Evolutionary conservation across 2,329 filamentous ascomycete species (phyloP), one percentile per base, ranked within the genome.

Genomic region (Penicillium sp.): DNA sequence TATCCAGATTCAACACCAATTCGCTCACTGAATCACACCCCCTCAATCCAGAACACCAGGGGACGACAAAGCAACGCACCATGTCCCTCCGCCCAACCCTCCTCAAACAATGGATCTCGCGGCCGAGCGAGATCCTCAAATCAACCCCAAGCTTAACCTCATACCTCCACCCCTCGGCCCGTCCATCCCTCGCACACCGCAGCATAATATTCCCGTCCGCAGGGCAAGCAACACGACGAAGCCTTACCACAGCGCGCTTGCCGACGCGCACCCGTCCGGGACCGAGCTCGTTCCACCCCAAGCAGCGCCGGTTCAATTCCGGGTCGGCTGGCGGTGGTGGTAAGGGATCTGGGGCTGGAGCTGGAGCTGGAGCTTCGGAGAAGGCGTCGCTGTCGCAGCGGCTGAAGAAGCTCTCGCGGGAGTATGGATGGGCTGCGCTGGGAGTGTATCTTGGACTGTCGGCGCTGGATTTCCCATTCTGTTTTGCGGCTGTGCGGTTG

Each of bases 351-450:
- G 42, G 29, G 42, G 56, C 22, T 46, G 57, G 19, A 50, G 59
- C 38, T 51, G 39, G 40, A 46, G 57, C 22, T 45, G 57, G 21
- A 51, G 60, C 33, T 42, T 59, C 26, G 54, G 70, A 53, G 45
- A 61, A 45, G 32, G 73, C 9, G 69, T 80, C 82, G 7, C 68
- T 93, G 37, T 84, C 83, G 2, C 82, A 82, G 55, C 79, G 85
- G 24, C 73, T 97, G 65, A 89, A 84, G 70, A 88, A 87, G 65
- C 79, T 98, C 40, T 89, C 85, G 3, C 83, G 84, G 56, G 91
- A 97, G 69, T 98, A 98, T 69, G 93, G 93, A 35, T 97, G 90
- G 88, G 80, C 87, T 3, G 90, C 90, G 1, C 70, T 96, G 5
- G 91, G 89, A n/a, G 87, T 98, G 13, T 98, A 98, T 69, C 70